Evolutionary conservation across 73 alveolate genomes (phyloP).

Genomic region (Stentor roeselii): DNA sequence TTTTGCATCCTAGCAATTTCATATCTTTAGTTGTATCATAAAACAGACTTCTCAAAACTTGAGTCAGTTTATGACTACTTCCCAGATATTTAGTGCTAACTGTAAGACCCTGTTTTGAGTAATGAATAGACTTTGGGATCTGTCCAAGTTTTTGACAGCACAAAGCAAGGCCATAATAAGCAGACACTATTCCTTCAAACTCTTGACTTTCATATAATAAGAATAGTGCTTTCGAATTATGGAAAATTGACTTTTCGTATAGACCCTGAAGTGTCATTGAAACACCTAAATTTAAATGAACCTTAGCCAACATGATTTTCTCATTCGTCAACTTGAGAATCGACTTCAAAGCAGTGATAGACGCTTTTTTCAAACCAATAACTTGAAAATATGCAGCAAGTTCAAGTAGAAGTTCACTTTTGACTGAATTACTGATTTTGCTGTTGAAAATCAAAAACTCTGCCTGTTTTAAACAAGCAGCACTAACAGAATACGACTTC

Average conservation of each 20-base stretch:
- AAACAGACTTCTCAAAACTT: neutral
- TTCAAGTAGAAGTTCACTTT: too few species aligned
- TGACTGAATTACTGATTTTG: too few species aligned
- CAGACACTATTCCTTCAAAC: neutral
- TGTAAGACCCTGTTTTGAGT: neutral
- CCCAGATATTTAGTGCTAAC: neutral
- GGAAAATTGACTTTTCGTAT: neutral
- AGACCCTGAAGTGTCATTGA: neutral
- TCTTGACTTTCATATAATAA: neutral
- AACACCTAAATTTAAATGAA: neutral
- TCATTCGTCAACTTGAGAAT: neutral
- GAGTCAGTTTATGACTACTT: neutral
- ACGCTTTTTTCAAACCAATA: neutral
- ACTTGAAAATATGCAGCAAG: neutral
- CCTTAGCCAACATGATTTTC: neutral
- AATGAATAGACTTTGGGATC: neutral
- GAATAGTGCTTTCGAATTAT: neutral
- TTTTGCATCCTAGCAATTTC: neutral
- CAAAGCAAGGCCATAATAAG: neutral
- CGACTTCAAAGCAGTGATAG: neutral
- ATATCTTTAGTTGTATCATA: neutral
- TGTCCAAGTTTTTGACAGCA: neutral
- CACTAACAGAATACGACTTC: too few species aligned
- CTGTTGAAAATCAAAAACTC: too few species aligned
- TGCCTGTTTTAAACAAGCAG: too few species aligned